Evolutionary conservation across 208 protist species (phyloP), one percentile per base, ranked within the genome.

Genomic region (Acanthamoeba sp.): DNA sequence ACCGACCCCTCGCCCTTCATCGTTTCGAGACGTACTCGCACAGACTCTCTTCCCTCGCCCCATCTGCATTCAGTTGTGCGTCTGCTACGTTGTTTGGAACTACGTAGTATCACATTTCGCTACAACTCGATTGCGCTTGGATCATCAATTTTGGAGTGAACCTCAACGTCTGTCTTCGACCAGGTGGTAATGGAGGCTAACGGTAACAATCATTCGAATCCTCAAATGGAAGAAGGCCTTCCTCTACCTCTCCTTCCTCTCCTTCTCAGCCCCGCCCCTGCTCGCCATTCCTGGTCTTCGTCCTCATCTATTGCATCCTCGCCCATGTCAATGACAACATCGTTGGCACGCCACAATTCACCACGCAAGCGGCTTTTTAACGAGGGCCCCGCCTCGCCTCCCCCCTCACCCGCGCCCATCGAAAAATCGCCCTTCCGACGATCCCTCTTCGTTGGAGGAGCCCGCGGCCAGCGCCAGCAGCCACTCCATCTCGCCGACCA

Each of bases 341-440:
- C 66, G 2, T 24, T 42, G 29, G 66, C 36, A 4, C n/a, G 29
- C 34, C 66, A 42, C 29, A 76, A 45, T 22, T 85, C 76, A 1
- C 76, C 76, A 57, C 76, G 76, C 1, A 85, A 85, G 18, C 36
- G 76, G 27, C 76, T 85, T 0, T 85, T 85, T 48, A 3, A 48
- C 32, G 76, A 85, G 76, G n/a, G n/a, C 5, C 18, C 62, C 16
- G 27, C 57, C 66, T 45, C 76, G 3, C 76, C 76, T 18, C 76
- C 76, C 1, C 76, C 76, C 2, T 85, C 76, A 22, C 76, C 76
- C 29, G 20, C 32, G 36, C 76, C 76, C 42, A 36, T 57, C 1
- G 76, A 85, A 24, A 85, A 85, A 36, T 85, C 76, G 2, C 76
- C 76, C 3, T 85, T 29, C 42, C 76, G 76, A 2, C 76, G 20